These are phyloP conservation scores for Huntiella bhutanensis DNA, from an alignment of 2,329 filamentous ascomycete species.

Conservation along the genomic window DNA sequence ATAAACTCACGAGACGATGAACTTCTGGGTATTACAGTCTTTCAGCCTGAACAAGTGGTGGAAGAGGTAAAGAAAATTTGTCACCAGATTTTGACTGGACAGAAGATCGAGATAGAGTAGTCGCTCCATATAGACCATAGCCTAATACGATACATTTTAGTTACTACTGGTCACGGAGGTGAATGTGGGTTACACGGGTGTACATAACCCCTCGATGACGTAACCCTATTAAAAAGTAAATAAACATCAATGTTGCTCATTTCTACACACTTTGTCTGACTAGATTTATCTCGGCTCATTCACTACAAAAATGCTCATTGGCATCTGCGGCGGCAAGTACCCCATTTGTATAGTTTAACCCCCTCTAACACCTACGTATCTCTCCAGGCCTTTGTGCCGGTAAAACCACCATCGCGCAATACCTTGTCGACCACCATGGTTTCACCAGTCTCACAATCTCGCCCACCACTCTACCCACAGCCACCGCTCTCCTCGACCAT, in stretches of 20 bases:
- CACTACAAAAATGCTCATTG: slow-evolving; percentile 44
- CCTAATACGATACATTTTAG: no score
- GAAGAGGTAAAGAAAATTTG: not conserved
- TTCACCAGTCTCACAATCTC: slow-evolving; percentile 55
- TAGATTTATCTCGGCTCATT: no score
- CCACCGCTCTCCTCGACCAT: slow-evolving; percentile 58
- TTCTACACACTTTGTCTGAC: no score
- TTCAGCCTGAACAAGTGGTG: not conserved
- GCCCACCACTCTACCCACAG: slow-evolving; percentile 32
- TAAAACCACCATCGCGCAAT: slow-evolving; percentile 76
- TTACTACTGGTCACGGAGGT: no score
- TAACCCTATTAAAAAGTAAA: no score
- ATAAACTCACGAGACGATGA: not conserved
- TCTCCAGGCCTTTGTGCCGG: slow-evolving; percentile 70
- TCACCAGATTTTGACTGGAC: not conserved
- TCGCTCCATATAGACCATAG: not conserved
- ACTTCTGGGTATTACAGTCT: not conserved
- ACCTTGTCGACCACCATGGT: slow-evolving; percentile 64
- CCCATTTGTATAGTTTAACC: not conserved
- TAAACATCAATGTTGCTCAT: no score
- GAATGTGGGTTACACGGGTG: no score
- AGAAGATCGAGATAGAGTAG: not conserved
- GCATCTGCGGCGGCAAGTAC: slow-evolving; percentile 49
- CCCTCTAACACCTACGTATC: not conserved
- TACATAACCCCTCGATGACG: no score